Evolutionary conservation across 1,284 basidiomycete genomes (phyloP), one percentile per base, ranked within the genome.

Genomic region (Trametes sp.): DNA sequence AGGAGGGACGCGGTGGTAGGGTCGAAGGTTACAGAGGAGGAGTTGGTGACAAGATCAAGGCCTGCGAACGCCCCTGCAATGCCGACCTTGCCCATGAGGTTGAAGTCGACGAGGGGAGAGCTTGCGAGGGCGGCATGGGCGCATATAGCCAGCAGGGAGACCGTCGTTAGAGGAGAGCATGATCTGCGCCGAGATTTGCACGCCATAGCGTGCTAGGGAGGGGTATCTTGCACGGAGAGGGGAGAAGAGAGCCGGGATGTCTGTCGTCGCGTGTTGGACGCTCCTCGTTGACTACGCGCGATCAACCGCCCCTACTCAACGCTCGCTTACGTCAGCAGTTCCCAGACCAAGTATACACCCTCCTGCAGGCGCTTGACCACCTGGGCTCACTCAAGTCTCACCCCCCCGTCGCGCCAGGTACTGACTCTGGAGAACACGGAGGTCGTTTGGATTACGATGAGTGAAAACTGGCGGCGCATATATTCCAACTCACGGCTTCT

Each of bases 61-160:
- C 95, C 94, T 29, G 90, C 85, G 75, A 98, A 98, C 21, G 92
- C 84, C 59, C 96, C 96, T 38, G 90, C 87, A 48, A 98, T 82
- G 59, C 88, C 94, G 61, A 98, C 95, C 60, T 83, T 88, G 66
- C 95, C 95, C 92, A 97, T 96, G 64, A 91, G 89, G 72, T 90
- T 83, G 76, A 94, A 97, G 79, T 98, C 94, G 77, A 98, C 87
- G 71, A 87, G 83, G 36, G 95, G 95, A 50, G 92, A 77, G 54
- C 85, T 78, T 14, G 90, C 88, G 64, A 80, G 77, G 61, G 77
- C 86, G 73, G 75, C 68, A 75, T 76, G 66, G 38, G 74, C 63
- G 61, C 76, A 66, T 41, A 60, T 8, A 49, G 45, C 52, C 42
- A 71, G 52, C 61, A 77, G 54, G 49, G 62, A 56, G 14, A 62